phyloP scores from a whole-genome alignment of 768 basidiomycete genomes.

The Serendipita indica region DNA sequence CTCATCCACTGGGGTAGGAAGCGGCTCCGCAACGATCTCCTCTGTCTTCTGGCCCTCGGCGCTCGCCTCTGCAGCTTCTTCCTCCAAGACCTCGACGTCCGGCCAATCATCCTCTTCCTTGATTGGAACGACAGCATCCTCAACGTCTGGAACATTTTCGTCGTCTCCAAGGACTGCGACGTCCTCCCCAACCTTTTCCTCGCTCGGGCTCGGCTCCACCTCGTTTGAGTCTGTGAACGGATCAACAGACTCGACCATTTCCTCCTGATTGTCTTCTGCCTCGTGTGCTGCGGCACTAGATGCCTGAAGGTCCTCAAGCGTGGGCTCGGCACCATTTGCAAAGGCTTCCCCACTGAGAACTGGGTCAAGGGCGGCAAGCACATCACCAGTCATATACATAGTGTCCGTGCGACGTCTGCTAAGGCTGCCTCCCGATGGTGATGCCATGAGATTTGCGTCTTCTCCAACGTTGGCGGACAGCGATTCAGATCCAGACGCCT shows the following conservation, averaged over 20 bases:
- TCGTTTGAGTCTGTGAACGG: background rate
- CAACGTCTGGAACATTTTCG: background rate
- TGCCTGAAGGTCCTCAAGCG: background rate
- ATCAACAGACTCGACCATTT: constrained; percentile 2
- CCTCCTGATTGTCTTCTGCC: background rate
- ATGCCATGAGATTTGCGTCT: background rate
- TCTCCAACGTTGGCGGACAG: background rate
- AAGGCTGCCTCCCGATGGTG: constrained; percentile 1
- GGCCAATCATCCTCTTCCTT: constrained; percentile 5
- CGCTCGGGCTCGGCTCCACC: too few species aligned
- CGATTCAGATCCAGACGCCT: background rate
- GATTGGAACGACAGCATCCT: background rate
- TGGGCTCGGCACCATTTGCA: background rate
- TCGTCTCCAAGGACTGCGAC: background rate
- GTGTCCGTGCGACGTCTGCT: background rate
- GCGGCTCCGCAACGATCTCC: background rate
- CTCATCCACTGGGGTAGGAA: background rate
- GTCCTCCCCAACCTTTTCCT: background rate
- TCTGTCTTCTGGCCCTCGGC: background rate
- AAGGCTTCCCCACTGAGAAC: background rate
- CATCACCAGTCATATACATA: constrained; percentile 2
- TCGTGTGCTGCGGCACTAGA: background rate
- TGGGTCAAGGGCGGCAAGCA: background rate
- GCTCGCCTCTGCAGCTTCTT: background rate
- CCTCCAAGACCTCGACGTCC: background rate